Base-by-base conservation (phyloP, 352 stramenopile genomes). In the Phytophthora brassicae region DNA sequence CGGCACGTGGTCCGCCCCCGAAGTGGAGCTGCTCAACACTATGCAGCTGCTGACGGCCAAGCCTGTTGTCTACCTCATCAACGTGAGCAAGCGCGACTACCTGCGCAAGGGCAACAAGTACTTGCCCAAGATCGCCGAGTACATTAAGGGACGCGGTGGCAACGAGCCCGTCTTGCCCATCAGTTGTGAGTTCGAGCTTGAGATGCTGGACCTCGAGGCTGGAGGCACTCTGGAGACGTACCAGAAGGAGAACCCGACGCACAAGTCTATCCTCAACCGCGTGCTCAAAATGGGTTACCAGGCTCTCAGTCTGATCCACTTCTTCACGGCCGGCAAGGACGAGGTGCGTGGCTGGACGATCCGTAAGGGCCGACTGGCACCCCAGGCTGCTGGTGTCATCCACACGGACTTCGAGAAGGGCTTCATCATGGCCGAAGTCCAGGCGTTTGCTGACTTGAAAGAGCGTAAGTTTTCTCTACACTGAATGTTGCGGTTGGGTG, bases 261-360 rank as follows among this genome's bases (percentile, higher is more conserved):
- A 92, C 70, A 96, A 97, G 77, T 92, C 83, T 47, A 87, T 97
- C 46, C 66, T 99, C 48, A 98, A 98, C 57, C 95, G 96, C 49
- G 96, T 99, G 60, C 97, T 99, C 45, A 98, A 98, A 64, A 91
- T 92, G 67, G 98, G 97, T 43, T 99, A 99, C 84, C 84, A 98
- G 63, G 91, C 96, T 23, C 92, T 99, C 13, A 96, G 98, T 35
- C 81, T 99, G 43, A 97, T 99, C 70, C 96, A 99, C 69, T 99
- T 98, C 81, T 99, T 99, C 85, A 99, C 98, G 22, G 91, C 94
- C 24, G 98, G 98, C 47, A 94, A 97, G 62, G 98, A 99, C 60
- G 98, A 99, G 84, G 97, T 99, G 28, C 86, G 97, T 52, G 96
- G 95, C 41, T 99, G 98, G 98, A 99, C 97, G 14, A 99, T 99